A percentile compares a stretch with the other conserved stretches of the same genome.
Evolutionary conservation across 139 green algal genomes (phyloP).

Genomic region (Asterochloris sp.): DNA sequence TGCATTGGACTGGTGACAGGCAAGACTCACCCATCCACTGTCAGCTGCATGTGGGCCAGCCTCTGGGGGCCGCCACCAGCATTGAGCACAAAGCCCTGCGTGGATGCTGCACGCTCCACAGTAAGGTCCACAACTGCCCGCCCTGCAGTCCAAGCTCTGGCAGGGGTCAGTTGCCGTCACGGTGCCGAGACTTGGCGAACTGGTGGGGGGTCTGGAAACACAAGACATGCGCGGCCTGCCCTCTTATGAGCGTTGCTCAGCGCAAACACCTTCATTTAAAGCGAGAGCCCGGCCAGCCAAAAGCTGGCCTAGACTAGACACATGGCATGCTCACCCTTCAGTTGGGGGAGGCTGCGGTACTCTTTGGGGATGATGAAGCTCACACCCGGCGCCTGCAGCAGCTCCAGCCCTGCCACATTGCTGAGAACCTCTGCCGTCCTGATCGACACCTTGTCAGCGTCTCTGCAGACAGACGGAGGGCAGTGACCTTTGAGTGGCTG

Average conservation of each 20-base stretch:
- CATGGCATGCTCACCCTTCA: constrained; percentile 36
- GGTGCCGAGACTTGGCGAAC: no score
- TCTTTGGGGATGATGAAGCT: constrained; percentile 52
- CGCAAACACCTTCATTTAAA: no score
- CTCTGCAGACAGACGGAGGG: constrained; percentile 15
- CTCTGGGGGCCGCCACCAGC: constrained; percentile 24
- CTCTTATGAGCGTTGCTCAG: no score
- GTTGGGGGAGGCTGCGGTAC: constrained; percentile 40
- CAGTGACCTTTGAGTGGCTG: no score
- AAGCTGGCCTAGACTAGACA: no score
- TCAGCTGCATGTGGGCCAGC: constrained; percentile 22
- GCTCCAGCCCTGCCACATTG: constrained; percentile 63
- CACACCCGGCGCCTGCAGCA: constrained; percentile 74
- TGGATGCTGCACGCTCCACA: constrained; percentile 21
- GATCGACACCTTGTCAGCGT: constrained; percentile 34
- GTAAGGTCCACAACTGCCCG: constrained; percentile 49
- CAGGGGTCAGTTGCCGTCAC: no score
- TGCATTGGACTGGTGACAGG: no score
- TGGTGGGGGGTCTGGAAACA: no score
- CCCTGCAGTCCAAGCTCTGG: neutral
- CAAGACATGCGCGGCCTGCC: no score
- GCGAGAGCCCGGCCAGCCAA: no score
- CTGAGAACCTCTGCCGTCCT: constrained; percentile 47
- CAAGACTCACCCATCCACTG: neutral
- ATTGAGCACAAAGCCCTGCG: constrained; percentile 24